Evolutionary conservation across 257 asterid genomes (phyloP).

Genomic region (Jacaranda copaia): DNA sequence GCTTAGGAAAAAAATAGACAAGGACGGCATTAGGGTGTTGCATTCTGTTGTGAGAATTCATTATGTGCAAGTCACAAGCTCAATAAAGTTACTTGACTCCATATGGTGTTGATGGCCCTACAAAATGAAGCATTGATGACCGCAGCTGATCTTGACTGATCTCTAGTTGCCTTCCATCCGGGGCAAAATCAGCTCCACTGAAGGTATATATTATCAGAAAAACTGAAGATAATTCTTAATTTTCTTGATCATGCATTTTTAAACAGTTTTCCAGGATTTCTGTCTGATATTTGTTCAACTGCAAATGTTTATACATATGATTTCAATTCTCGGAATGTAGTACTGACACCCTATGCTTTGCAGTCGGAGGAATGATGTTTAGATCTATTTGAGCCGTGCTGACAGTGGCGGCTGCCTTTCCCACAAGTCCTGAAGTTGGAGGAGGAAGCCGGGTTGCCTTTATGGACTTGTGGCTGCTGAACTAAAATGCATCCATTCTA

Average conservation of each 20-base stretch:
- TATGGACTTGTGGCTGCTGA: neutral
- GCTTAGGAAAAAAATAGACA: neutral
- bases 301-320: too few species aligned
- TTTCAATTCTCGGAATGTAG: too few species aligned
- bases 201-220: neutral
- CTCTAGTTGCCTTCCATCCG: conserved; percentile 15
- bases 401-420: neutral
- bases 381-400: too few species aligned
- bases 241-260: neutral
- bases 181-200: neutral
- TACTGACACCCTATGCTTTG: too few species aligned
- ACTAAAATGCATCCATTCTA: neutral
- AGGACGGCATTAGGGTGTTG: neutral
- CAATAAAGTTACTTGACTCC: neutral
- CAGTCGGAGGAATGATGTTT: too few species aligned
- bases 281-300: too few species aligned
- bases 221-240: neutral
- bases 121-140: neutral
- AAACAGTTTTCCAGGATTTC: neutral
- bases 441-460: neutral
- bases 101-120: conserved; percentile 14
- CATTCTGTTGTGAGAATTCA: neutral
- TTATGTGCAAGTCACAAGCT: neutral
- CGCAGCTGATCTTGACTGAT: neutral
- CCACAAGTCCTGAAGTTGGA: neutral